Conservation (phyloP, 169 alveolate genomes). For the Cryptosporidium viatorum region DNA sequence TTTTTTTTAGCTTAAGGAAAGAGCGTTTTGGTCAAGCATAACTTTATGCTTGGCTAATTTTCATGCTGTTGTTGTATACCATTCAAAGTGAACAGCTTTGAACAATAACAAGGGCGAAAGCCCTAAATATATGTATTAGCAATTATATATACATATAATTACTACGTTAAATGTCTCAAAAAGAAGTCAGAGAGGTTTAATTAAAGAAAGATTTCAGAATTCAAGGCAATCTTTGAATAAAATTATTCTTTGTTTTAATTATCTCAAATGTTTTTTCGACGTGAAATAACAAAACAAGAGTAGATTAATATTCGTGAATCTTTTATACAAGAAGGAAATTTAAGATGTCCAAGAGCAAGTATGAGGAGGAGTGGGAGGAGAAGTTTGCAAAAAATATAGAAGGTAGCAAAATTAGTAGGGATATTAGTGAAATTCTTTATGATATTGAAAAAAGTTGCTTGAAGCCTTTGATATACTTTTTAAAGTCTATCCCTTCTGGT, state of each 20-base stretch:
- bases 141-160: too few relatives aligned
- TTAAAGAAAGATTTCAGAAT: not conserved
- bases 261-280: too few relatives aligned
- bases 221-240: not conserved
- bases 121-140: not conserved
- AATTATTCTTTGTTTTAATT: too few relatives aligned
- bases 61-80: too few relatives aligned
- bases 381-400: constrained; percentile 1
- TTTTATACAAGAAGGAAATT: not conserved
- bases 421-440: not conserved
- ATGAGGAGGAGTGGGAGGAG: constrained; percentile 5
- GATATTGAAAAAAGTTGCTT: constrained; percentile 35
- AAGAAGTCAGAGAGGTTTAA: not conserved
- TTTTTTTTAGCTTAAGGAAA: not conserved
- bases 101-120: not conserved
- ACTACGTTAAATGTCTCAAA: not conserved
- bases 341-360: constrained; percentile 7
- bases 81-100: not conserved
- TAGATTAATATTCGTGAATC: too few relatives aligned
- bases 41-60: not conserved
- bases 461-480: constrained; percentile 55
- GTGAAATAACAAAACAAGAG: too few relatives aligned
- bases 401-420: not conserved
- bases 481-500: constrained; percentile 64
- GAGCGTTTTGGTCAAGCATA: not conserved